A percentile compares a stretch with the other conserved stretches of the same genome.
These are phyloP conservation scores for Candida ficus DNA, from an alignment of 805 yeast genomes.

Conservation along the genomic window DNA sequence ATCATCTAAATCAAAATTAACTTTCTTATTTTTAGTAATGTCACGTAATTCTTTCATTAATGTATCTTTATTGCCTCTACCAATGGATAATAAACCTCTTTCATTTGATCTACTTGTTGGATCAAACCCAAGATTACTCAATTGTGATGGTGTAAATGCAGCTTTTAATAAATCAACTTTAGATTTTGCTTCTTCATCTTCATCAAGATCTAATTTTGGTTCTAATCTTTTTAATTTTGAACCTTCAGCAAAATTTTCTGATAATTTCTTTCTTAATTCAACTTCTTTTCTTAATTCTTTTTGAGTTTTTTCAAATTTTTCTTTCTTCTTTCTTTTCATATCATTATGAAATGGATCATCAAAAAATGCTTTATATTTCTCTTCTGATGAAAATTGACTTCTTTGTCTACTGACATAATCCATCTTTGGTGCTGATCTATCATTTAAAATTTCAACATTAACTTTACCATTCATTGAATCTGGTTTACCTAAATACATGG, in stretches of 20 bases:
- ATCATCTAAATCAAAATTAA: slow-evolving; percentile 29
- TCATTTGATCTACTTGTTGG: slow-evolving; percentile 33
- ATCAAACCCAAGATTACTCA: slow-evolving; percentile 46
- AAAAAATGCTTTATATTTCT: slow-evolving; percentile 46
- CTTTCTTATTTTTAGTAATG: slow-evolving; percentile 28
- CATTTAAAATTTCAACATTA: slow-evolving; percentile 22
- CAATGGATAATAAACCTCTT: slow-evolving; percentile 11
- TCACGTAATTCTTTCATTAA: slow-evolving; percentile 25
- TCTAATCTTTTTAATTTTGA: slow-evolving; percentile 25
- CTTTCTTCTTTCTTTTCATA: slow-evolving; percentile 33
- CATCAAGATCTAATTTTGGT: slow-evolving; percentile 17
- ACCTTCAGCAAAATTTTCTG: slow-evolving; percentile 14
- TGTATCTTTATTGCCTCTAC: slow-evolving; percentile 17
- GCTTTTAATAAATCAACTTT: slow-evolving; percentile 28
- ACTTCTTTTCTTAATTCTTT: slow-evolving; percentile 4
- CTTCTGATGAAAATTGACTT: slow-evolving; percentile 33
- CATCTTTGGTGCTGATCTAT: slow-evolving; percentile 21
- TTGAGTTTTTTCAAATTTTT: slow-evolving; percentile 25
- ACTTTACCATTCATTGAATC: slow-evolving; percentile 25
- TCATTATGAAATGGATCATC: slow-evolving; percentile 30
- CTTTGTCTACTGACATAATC: slow-evolving; percentile 21
- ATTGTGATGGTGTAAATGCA: slow-evolving; percentile 36
- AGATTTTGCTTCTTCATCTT: slow-evolving; percentile 21
- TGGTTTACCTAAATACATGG: slow-evolving; percentile 34
- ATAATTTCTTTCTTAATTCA: slow-evolving; percentile 7